These are phyloP conservation scores for Zarea fungicola DNA, from an alignment of 2,329 filamentous ascomycete species.

Conservation along the genomic window DNA sequence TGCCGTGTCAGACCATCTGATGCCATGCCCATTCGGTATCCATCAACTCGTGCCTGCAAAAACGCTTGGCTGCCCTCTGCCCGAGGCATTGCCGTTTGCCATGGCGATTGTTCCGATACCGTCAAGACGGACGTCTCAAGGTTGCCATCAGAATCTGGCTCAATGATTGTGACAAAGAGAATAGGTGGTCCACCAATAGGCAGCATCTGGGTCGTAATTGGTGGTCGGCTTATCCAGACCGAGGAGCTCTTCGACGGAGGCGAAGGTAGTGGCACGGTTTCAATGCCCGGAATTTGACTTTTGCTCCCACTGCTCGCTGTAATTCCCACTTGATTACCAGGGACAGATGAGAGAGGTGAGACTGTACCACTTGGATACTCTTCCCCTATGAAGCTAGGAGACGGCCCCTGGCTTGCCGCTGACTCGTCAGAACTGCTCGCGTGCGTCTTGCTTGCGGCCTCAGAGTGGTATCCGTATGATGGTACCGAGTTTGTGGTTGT, in stretches of 20 bases:
- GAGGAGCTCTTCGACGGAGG: neutral
- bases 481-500: neutral
- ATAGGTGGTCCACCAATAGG: constrained; percentile 6
- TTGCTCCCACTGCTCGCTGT: constrained; percentile 6
- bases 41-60: constrained; percentile 6
- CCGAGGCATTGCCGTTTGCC: constrained; percentile 3
- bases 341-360: constrained; percentile 3
- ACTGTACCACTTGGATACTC: neutral
- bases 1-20: neutral
- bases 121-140: constrained; percentile 19
- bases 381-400: neutral
- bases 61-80: neutral
- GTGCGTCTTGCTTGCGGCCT: neutral
- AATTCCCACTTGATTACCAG: neutral
- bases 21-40: neutral
- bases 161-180: constrained; percentile 22
- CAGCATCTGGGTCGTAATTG: constrained; percentile 2
- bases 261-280: neutral
- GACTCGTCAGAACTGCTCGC: neutral
- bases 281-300: constrained; percentile 4
- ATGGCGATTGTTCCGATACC: constrained; percentile 15
- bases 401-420: neutral
- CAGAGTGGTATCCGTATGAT: constrained; percentile 5
- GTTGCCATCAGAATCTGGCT: constrained; percentile 17
- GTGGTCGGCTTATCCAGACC: neutral